Percentiles rank a stretch among this genome's conserved stretches.
phyloP scores from a whole-genome alignment of 495 filamentous ascomycete species.

The Hyaloscypha finlandica region DNA sequence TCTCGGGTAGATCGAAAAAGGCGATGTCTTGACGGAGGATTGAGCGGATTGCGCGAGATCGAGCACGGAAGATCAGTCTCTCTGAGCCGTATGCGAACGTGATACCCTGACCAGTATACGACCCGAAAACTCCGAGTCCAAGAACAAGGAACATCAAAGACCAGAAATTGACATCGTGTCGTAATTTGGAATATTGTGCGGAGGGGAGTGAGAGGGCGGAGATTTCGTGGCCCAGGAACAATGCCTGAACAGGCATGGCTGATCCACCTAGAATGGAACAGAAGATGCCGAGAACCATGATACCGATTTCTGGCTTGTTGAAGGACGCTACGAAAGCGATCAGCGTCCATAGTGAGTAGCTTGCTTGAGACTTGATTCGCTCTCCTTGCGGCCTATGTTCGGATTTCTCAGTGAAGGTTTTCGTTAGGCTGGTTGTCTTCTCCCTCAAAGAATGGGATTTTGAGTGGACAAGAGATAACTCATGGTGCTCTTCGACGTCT shows the following conservation, averaged over 20 bases:
- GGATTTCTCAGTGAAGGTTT: background rate
- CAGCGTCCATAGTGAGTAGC: conserved; percentile 69
- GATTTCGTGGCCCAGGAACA: conserved; percentile 14
- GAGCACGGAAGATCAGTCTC: conserved; percentile 40
- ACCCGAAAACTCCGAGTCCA: conserved; percentile 40
- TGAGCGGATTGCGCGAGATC: conserved; percentile 56
- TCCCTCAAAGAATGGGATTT: background rate
- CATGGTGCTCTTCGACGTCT: background rate
- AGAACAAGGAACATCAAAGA: conserved; percentile 51
- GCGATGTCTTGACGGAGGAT: conserved; percentile 57
- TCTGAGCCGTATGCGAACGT: conserved; percentile 51
- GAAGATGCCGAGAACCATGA: conserved; percentile 74
- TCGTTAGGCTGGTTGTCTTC: background rate
- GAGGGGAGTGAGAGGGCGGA: conserved; percentile 9
- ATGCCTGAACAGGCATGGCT: conserved; percentile 75
- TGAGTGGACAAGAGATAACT: background rate
- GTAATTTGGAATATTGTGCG: conserved; percentile 15
- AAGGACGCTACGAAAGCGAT: conserved; percentile 79
- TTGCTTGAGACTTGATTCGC: background rate
- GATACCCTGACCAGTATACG: conserved; percentile 43
- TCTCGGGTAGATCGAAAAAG: conserved; percentile 64
- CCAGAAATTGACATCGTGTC: conserved; percentile 24
- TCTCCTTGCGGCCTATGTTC: background rate
- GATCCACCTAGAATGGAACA: conserved; percentile 75
- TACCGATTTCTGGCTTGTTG: conserved; percentile 69